A percentile compares a stretch with the other conserved stretches of the same genome.
Conservation (phyloP, 1,139 yeast genomes). For the Yamadazyma taylorii region DNA sequence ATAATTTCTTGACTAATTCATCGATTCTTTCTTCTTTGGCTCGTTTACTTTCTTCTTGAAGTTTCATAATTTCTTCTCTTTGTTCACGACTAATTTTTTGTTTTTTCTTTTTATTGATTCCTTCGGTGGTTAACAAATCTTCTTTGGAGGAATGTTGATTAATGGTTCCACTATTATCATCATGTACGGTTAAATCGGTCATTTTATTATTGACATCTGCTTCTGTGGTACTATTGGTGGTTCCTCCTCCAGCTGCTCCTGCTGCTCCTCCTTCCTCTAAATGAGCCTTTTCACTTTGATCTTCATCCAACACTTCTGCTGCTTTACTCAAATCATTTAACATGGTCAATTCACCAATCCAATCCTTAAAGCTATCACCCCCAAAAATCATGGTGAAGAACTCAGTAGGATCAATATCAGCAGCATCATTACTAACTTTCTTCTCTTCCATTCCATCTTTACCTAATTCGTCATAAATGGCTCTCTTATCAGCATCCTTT, state of each 20-base stretch:
- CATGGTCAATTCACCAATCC: conserved; percentile 89
- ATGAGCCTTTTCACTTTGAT: conserved; percentile 16
- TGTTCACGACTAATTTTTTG: conserved; percentile 50
- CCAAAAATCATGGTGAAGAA: conserved; percentile 86
- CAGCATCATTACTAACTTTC: conserved; percentile 23
- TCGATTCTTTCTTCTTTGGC: conserved; percentile 56
- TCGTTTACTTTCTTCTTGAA: conserved; percentile 56
- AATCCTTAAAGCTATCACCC: conserved; percentile 63
- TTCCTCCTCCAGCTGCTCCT: conserved; percentile 2
- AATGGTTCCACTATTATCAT: conserved; percentile 4
- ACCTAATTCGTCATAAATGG: conserved; percentile 44
- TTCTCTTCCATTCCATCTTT: conserved; percentile 38
- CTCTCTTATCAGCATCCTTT: conserved; percentile 37
- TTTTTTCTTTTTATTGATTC: conserved; percentile 27
- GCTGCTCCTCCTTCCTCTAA: conserved; percentile 4
- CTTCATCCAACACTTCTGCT: conserved; percentile 55
- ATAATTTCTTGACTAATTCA: conserved; percentile 49
- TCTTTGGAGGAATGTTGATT: conserved; percentile 7
- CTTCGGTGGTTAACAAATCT: conserved; percentile 19
- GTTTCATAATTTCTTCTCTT: conserved; percentile 52
- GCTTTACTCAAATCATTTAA: conserved; percentile 77
- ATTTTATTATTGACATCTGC: conserved; percentile 3
- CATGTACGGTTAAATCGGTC: conserved; percentile 10
- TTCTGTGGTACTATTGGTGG: conserved; percentile 1
- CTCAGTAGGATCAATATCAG: conserved; percentile 39